Base-by-base conservation (phyloP, 768 basidiomycete genomes). In the Suillus placidus region DNA sequence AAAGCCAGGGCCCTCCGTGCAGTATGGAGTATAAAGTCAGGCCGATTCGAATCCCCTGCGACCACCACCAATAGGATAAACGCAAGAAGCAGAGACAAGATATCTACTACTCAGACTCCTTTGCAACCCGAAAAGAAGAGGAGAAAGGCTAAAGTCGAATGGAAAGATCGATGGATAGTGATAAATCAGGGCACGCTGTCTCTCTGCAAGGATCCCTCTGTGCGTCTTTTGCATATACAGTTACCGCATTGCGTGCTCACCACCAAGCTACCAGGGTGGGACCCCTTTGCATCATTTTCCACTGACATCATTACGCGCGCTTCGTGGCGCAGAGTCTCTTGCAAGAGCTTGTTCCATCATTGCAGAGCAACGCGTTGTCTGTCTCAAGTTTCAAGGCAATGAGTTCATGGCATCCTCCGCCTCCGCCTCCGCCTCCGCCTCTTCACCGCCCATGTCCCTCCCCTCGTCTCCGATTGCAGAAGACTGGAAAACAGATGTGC, bases 131-230 rank as follows among this genome's bases (percentile, higher is more conserved):
- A 67, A 55, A 77, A 71, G 67, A 71, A 67, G 62, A 37, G 18
- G 47, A 72, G 66, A 40, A 81, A 72, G 71, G 70, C 73, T 68
- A 81, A 81, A 64, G 66, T 85, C 10, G 89, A 88, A 60, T 92
- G 90, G 90, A 81, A 83, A 51, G 80, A 85, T 20, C 77, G 87
- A 5, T 90, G 87, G 85, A 78, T 87, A 52, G 79, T 90, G n/a
- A 82, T 92, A 35, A 78, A 81, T 62, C 82, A 86, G 30, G 89
- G 87, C 0, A 70, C 79, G 26, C 72, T 92, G n/a, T 80, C 76
- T 60, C 71, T 92, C 18, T 86, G 80, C 69, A 86, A 83, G 70
- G 80, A 83, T 32, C 80, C 83, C 35, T 75, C 81, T 66, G 90
- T 90, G 70, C 62, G 83, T 79, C 32, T 34, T 61, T 60, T 55